Base-by-base conservation (phyloP, 768 basidiomycete species). In the Clitopilus passeckerianus region DNA sequence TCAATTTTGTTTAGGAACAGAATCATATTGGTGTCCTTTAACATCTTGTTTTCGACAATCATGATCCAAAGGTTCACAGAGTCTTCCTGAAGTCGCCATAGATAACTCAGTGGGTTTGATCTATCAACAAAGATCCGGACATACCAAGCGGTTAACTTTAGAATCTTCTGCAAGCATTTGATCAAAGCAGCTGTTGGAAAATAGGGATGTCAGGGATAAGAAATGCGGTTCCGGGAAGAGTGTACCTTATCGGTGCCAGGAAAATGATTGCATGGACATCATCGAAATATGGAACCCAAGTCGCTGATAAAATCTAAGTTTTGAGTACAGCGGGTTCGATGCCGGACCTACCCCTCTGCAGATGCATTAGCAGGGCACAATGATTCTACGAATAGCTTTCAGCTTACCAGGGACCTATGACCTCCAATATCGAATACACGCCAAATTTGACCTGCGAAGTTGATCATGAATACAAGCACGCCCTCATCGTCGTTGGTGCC, bases 1-100 rank as follows among this genome's bases (percentile, higher is more conserved):
- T 91, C 90, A 60, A 86, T 86, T 69, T 93, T 93, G 74, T 92
- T 93, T 56, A 93, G 75, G 75, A 92, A 93, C 52, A 92, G 77
- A 60, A 92, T 86, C 34, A 91, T 75, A 63, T 89, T 87, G 30
- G 91, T 89, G 50, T 81, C 76, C 46, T 82, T 83, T 5, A 93
- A 78, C 23, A 92, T 80, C 65, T 80, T 83, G 73, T 91, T 91
- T 27, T 82, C 80, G 62, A 86, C 87, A 18, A 93, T 81, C 15
- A 81, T 78, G 57, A 83, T 86, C 90, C 90, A 93, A 9, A 93
- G 75, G 50, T 86, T 76, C 57, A 90, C 84, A 5, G 88, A 89
- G 65, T 93, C 91, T 68, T 90, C 86, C 89, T 91, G 63, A 50
- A 57, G 34, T 27, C 27, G 27, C 27, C 33, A 55, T 33, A 60